Percentiles rank a stretch among this genome's conserved stretches.
Conservation (phyloP, 2,329 filamentous ascomycete genomes). For the Fusarium coffeatum region DNA sequence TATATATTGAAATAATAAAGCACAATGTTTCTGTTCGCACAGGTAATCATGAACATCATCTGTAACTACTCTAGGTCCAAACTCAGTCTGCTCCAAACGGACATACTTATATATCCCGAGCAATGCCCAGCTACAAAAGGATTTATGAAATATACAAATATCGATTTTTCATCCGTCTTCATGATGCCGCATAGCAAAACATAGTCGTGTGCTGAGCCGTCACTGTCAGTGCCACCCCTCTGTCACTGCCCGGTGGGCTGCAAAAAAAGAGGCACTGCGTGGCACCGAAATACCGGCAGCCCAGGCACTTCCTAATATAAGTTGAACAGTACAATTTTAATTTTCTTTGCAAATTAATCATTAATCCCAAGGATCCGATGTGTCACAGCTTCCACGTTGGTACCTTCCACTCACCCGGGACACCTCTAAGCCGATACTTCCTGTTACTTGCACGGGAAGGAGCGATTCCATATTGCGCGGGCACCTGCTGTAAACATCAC, state of each 20-base stretch:
- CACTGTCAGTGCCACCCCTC: constrained; percentile 6
- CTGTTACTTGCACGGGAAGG: constrained; percentile 5
- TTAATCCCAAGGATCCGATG: neutral
- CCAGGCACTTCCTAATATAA: neutral
- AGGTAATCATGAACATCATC: neutral
- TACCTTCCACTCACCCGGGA: constrained; percentile 12
- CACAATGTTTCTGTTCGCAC: neutral
- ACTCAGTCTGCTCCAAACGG: neutral
- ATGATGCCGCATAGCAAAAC: neutral
- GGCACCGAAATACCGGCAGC: neutral
- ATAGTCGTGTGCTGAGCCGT: constrained; percentile 3
- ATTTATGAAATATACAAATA: neutral
- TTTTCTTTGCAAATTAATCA: neutral
- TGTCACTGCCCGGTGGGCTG: constrained; percentile 8
- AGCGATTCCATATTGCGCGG: constrained; percentile 11
- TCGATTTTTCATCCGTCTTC: neutral
- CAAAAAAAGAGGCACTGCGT: neutral
- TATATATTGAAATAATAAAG: neutral
- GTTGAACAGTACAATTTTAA: neutral
- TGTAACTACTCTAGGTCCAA: neutral
- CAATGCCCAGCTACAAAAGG: neutral
- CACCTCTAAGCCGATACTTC: neutral
- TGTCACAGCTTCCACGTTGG: constrained; percentile 2
- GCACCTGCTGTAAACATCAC: constrained; percentile 23
- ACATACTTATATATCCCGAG: neutral